A percentile compares a stretch with the other conserved stretches of the same genome.
phyloP scores from a whole-genome alignment of 495 filamentous ascomycete species.

The Thozetella sp. region DNA sequence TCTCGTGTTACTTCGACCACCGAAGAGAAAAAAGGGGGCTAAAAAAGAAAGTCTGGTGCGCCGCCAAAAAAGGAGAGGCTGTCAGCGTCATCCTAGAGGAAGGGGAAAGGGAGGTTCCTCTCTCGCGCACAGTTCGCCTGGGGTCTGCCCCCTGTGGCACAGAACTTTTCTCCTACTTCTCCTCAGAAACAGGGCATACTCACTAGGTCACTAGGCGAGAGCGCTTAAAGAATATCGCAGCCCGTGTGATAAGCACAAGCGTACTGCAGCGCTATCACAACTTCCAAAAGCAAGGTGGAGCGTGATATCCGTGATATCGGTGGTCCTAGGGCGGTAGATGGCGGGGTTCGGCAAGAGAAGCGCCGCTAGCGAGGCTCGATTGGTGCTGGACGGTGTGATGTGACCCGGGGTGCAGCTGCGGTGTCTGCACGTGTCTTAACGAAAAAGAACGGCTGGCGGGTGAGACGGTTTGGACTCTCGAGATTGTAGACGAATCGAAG shows the following conservation, averaged over 20 bases:
- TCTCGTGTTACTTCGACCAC: too few relatives aligned
- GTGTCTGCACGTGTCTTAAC: slow-evolving; percentile 21
- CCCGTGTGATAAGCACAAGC: neutral
- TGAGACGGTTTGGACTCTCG: slow-evolving; percentile 3
- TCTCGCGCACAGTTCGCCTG: neutral
- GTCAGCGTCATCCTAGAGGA: too few relatives aligned
- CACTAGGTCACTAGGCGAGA: too few relatives aligned
- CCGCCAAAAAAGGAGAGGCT: too few relatives aligned
- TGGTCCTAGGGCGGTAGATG: neutral
- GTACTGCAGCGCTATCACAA: neutral
- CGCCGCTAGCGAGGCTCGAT: slow-evolving; percentile 9
- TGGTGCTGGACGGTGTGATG: slow-evolving; percentile 14
- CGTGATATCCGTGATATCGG: neutral
- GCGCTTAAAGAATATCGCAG: neutral
- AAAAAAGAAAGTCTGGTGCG: neutral
- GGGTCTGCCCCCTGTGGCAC: neutral
- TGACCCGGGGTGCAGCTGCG: slow-evolving; percentile 22
- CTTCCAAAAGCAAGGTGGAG: neutral
- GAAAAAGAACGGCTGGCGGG: neutral
- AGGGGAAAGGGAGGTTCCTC: too few relatives aligned
- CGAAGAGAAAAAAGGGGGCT: neutral
- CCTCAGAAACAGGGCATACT: neutral
- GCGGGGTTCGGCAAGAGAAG: neutral
- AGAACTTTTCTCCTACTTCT: neutral
- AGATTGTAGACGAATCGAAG: neutral